Evolutionary conservation across 1,284 basidiomycete species (phyloP).

Genomic region (Lentinula novae-zelandiae): DNA sequence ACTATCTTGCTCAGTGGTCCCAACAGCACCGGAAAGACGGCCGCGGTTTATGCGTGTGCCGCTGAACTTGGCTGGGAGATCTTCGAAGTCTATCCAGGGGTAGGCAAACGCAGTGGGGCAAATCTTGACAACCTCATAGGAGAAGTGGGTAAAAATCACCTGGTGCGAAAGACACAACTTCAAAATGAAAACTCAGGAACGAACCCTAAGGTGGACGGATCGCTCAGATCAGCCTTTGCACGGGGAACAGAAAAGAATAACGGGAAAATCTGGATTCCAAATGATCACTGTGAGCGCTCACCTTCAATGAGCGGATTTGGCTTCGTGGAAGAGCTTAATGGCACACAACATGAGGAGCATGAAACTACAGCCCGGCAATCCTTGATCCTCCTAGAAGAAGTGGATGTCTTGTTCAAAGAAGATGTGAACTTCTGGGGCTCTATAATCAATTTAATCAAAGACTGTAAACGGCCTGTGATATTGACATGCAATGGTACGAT

Average conservation of each 20-base stretch:
- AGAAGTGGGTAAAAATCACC: slow-evolving; percentile 91
- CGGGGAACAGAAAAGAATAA: slow-evolving; percentile 8
- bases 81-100: slow-evolving; percentile 97
- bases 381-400: slow-evolving; percentile 94
- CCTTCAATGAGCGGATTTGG: slow-evolving; percentile 19
- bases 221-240: slow-evolving; percentile 12
- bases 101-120: slow-evolving; percentile 80
- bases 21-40: slow-evolving; percentile 87
- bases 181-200: slow-evolving; percentile 16
- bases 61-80: slow-evolving; percentile 93
- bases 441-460: slow-evolving; percentile 74
- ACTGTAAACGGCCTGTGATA: slow-evolving; percentile 82
- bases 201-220: not conserved
- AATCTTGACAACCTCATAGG: slow-evolving; percentile 84
- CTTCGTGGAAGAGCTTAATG: slow-evolving; percentile 14
- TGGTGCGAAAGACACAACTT: slow-evolving; percentile 46
- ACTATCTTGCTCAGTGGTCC: slow-evolving; percentile 85
- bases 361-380: slow-evolving; percentile 62
- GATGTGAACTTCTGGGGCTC: slow-evolving; percentile 92
- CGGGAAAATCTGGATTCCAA: not conserved
- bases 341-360: not conserved
- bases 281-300: slow-evolving; percentile 3
- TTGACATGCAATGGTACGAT: slow-evolving; percentile 88
- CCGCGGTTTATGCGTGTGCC: slow-evolving; percentile 90
- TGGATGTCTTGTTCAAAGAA: slow-evolving; percentile 89